Percentiles rank a stretch among this genome's conserved stretches.
phyloP scores from a whole-genome alignment of 768 basidiomycete genomes.

The Termitomyces sp. region DNA sequence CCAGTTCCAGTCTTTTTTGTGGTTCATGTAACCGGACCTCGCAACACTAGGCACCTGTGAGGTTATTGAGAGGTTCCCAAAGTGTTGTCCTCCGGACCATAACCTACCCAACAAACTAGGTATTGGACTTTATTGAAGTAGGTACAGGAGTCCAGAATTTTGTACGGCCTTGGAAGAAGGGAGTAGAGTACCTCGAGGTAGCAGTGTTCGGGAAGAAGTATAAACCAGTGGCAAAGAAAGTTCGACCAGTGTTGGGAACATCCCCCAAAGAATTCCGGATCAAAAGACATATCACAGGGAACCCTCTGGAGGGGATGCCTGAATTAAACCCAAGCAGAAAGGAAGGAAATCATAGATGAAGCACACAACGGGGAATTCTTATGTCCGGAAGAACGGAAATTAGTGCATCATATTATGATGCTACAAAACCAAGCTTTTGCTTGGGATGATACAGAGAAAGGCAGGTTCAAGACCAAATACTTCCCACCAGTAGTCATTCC shows the following conservation, averaged over 20 bases:
- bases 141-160: too few species aligned
- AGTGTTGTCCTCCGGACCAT: too few species aligned
- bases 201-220: too few species aligned
- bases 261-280: background rate
- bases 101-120: too few species aligned
- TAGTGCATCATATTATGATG: background rate
- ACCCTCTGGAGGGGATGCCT: background rate
- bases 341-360: conserved; percentile 5
- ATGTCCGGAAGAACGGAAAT: background rate
- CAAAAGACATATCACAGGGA: background rate
- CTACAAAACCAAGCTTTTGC: background rate
- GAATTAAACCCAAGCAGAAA: background rate
- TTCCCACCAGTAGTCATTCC: background rate
- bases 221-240: background rate
- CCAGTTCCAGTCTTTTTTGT: too few species aligned
- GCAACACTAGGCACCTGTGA: too few species aligned
- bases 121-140: too few species aligned
- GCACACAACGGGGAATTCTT: background rate
- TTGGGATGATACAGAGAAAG: background rate
- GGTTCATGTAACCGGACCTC: too few species aligned
- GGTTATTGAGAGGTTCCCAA: too few species aligned
- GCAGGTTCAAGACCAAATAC: background rate
- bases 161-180: too few species aligned
- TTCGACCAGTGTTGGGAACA: background rate
- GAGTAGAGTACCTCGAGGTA: too few species aligned